Conservation (phyloP, 129 eudicot genomes). For the Ambrosia trifida region DNA sequence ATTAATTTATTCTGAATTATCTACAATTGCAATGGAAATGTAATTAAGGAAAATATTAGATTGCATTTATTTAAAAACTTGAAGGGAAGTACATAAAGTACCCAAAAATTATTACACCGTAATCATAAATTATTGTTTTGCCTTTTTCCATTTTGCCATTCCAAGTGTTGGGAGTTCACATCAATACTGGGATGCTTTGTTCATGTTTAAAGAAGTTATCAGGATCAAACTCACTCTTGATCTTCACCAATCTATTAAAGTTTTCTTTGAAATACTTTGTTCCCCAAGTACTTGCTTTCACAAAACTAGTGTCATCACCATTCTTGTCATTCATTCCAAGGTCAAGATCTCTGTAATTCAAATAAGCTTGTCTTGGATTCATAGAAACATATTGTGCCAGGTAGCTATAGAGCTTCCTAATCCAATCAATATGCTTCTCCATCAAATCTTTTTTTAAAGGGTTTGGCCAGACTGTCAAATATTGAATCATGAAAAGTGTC, state of each 20-base stretch:
- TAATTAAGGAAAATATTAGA: no score
- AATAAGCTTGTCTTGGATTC: slow-evolving; percentile 7
- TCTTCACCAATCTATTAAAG: not conserved
- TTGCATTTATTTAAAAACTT: no score
- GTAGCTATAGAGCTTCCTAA: not conserved
- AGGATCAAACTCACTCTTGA: slow-evolving; percentile 6
- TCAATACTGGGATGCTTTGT: not conserved
- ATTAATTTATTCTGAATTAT: no score
- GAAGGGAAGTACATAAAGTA: no score
- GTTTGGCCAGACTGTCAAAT: not conserved
- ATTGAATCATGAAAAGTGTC: slow-evolving; percentile 3
- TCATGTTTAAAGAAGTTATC: slow-evolving; percentile 11
- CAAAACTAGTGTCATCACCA: slow-evolving; percentile 2
- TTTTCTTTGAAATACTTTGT: not conserved
- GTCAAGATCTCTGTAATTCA: slow-evolving; percentile 12
- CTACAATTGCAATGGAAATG: no score
- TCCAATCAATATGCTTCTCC: slow-evolving; percentile 4
- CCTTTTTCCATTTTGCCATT: not conserved
- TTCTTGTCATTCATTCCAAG: slow-evolving; percentile 8
- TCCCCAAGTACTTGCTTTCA: not conserved
- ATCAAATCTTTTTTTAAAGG: not conserved
- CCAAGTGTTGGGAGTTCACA: not conserved
- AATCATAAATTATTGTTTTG: not conserved
- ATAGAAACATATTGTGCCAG: slow-evolving; percentile 3
- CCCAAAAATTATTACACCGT: not conserved